Evolutionary conservation across 352 stramenopile species (phyloP), one percentile per base, ranked within the genome.

Genomic region (Pythium chondricola): DNA sequence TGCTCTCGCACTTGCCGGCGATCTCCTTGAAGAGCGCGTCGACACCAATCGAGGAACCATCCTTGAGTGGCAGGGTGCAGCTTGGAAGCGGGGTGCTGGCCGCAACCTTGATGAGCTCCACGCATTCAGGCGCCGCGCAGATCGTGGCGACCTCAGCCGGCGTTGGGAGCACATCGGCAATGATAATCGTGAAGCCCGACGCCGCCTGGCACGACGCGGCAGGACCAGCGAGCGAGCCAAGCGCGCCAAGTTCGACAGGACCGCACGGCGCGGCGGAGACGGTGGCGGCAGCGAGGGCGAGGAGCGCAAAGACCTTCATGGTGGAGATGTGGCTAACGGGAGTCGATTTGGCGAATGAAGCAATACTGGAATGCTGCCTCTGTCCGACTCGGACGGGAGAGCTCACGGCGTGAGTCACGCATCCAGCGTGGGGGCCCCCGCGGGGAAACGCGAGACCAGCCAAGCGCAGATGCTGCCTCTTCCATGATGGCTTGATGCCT

Each of bases 261-360:
- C 26, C 42, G 3, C 43, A 41, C 16, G 48, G 33, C 29, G 26
- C 39, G 14, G 52, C 37, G 29, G 51, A 29, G 37, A 33, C n/a
- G 11, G 40, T n/a, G 27, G 52, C 52, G 43, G 53, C 27, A 4
- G 37, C 52, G 14, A 48, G 16, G 8, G 41, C 33, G 35, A 43
- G 27, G 33, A 32, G 22, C 24, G 39, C 43, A 43, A 52, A 53
- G 43, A 47, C 43, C 52, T 59, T 59, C 52, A 59, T 59, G 4
- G 27, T 59, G 43, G 26, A 40, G 7, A 33, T 33, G 36, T 44
- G 32, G 18, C 37, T 9, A 16, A 21, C 24, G 20, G n/a, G 49
- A 56, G 49, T 56, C 39, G 41, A 26, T 48, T 49, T 36, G n/a
- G 49, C 7, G 40, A 48, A 48, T 39, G 26, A 20, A 24, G 36